Conservation (phyloP, 2,329 filamentous ascomycete genomes). For the Trichoderma pleuroti region DNA sequence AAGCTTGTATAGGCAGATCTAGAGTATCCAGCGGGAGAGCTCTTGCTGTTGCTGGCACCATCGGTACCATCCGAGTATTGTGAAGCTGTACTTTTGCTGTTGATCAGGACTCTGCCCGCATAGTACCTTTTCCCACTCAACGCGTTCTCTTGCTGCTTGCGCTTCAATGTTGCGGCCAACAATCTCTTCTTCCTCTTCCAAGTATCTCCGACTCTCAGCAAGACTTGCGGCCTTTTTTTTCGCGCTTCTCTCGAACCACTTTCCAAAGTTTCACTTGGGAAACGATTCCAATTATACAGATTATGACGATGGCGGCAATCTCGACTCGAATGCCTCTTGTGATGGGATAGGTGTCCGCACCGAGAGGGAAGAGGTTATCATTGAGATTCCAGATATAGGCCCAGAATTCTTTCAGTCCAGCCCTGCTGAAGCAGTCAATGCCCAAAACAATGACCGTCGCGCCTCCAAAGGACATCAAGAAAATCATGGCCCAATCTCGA, state of each 20-base stretch:
- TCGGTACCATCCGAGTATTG: slow-evolving; percentile 52
- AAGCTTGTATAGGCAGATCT: slow-evolving; percentile 36
- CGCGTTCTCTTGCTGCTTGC: slow-evolving; percentile 57
- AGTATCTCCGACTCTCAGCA: slow-evolving; percentile 49
- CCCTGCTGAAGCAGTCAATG: slow-evolving; percentile 84
- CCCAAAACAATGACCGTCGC: slow-evolving; percentile 76
- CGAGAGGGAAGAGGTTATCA: slow-evolving; percentile 71
- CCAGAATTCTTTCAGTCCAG: slow-evolving; percentile 97
- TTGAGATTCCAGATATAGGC: slow-evolving; percentile 86
- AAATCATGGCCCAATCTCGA: slow-evolving; percentile 72
- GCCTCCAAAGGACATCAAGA: slow-evolving; percentile 73
- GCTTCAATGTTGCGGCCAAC: slow-evolving; percentile 65
- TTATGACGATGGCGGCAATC: slow-evolving; percentile 70
- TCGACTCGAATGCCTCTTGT: slow-evolving; percentile 86
- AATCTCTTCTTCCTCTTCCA: slow-evolving; percentile 64
- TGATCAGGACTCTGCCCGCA: slow-evolving; percentile 52
- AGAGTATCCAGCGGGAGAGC: slow-evolving; percentile 32
- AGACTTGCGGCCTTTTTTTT: slow-evolving; percentile 49
- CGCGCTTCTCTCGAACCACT: slow-evolving; percentile 63
- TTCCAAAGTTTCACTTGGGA: slow-evolving; percentile 87
- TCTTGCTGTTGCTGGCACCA: slow-evolving; percentile 45
- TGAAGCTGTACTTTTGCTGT: slow-evolving; percentile 35
- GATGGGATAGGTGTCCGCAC: slow-evolving; percentile 74
- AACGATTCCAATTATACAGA: slow-evolving; percentile 71
- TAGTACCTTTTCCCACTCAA: slow-evolving; percentile 77